Evolutionary conservation across 2,329 filamentous ascomycete genomes (phyloP).

Genomic region (Blastomyces parvus): DNA sequence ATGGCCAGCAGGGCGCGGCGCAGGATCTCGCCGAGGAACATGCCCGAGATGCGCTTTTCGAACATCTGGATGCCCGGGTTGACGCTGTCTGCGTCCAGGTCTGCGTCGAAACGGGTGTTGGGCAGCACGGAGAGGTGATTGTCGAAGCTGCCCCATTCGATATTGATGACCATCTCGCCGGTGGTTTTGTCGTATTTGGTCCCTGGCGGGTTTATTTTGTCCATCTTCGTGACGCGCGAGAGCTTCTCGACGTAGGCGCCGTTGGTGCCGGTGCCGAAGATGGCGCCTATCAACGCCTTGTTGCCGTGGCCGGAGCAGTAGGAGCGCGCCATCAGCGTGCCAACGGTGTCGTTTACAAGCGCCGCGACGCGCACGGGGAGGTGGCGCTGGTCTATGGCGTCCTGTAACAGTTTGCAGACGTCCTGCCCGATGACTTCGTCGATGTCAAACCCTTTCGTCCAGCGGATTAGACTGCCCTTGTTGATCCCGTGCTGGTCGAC

Average conservation of each 20-base stretch:
- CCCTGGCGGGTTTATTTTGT: slow-evolving; percentile 42
- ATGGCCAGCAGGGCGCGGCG: slow-evolving; percentile 66
- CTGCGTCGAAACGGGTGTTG: slow-evolving; percentile 69
- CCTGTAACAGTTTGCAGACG: slow-evolving; percentile 80
- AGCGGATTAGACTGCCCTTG: slow-evolving; percentile 84
- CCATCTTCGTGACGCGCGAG: slow-evolving; percentile 69
- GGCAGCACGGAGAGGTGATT: slow-evolving; percentile 84
- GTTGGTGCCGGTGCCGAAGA: slow-evolving; percentile 96
- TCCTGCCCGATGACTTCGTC: slow-evolving; percentile 89
- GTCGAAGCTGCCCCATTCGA: slow-evolving; percentile 97
- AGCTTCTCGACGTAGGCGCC: slow-evolving; percentile 95
- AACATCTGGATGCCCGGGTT: slow-evolving; percentile 98
- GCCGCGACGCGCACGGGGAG: slow-evolving; percentile 92
- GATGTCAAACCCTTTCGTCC: slow-evolving; percentile 99
- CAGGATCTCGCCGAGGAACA: slow-evolving; percentile 94
- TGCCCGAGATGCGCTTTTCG: slow-evolving; percentile 94
- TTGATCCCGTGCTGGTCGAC: slow-evolving; percentile 92
- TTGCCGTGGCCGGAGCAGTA: slow-evolving; percentile 83
- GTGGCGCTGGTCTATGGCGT: slow-evolving; percentile 74
- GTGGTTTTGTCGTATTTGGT: slow-evolving; percentile 61
- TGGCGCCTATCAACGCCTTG: slow-evolving; percentile 85
- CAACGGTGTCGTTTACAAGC: slow-evolving; percentile 94
- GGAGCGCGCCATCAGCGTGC: slow-evolving; percentile 92
- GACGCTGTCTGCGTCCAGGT: slow-evolving; percentile 67
- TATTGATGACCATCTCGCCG: slow-evolving; percentile 95